Evolutionary conservation across 345 rosid genomes (phyloP).

Genomic region (Anacardium occidentale): DNA sequence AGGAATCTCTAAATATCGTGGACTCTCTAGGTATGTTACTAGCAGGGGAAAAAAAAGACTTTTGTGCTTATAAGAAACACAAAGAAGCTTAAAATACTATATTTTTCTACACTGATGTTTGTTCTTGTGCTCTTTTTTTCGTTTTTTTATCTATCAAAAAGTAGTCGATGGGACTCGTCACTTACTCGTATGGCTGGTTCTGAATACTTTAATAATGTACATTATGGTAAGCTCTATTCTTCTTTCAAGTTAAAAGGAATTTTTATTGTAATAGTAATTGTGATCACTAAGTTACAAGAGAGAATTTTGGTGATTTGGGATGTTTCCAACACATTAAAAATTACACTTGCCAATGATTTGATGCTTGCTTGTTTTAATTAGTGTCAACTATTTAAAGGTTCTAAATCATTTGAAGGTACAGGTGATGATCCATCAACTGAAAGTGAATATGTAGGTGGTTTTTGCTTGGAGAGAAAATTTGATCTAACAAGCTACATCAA

Average conservation of each 20-base stretch:
- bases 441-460: slow-evolving; percentile 65
- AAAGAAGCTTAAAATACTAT: neutral
- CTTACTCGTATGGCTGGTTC: slow-evolving; percentile 74
- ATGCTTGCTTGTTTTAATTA: neutral
- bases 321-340: neutral
- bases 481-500: slow-evolving; percentile 82
- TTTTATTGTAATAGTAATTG: neutral
- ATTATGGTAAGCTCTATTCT: slow-evolving; percentile 50
- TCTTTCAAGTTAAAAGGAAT: slow-evolving; percentile 17
- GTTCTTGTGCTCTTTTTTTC: slow-evolving; percentile 11
- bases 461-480: slow-evolving; percentile 77
- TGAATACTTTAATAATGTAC: slow-evolving; percentile 66
- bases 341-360: neutral
- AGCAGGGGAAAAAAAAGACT: slow-evolving; percentile 13
- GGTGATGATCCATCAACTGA: slow-evolving; percentile 74
- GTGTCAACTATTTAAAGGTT: slow-evolving; percentile 6
- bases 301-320: too few species aligned
- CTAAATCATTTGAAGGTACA: slow-evolving; percentile 40
- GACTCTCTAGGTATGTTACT: slow-evolving; percentile 70
- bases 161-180: slow-evolving; percentile 86
- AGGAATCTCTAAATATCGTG: slow-evolving; percentile 92
- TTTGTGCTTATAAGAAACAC: neutral
- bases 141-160: slow-evolving; percentile 21
- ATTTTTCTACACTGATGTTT: neutral
- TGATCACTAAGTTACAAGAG: too few species aligned